Evolutionary conservation across 106 monocot genomes (phyloP).

Genomic region (Platanthera zijinensis): DNA sequence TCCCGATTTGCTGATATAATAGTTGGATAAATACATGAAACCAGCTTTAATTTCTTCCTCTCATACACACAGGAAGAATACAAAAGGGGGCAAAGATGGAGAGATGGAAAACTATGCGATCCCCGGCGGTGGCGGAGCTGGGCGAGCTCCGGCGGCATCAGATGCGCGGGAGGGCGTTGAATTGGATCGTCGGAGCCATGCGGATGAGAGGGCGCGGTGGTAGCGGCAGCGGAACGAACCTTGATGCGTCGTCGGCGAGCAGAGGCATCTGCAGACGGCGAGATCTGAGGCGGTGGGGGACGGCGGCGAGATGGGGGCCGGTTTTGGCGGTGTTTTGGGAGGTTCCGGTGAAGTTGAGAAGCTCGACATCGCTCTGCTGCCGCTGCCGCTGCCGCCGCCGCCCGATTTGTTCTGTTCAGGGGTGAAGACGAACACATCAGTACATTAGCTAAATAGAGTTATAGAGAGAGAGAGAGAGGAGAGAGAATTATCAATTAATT

Average conservation of each 20-base stretch:
- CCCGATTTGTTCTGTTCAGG: too few relatives aligned
- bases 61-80: background rate
- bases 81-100: too few relatives aligned
- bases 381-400: too few relatives aligned
- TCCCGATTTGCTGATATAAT: background rate
- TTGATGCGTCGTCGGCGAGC: slow-evolving; percentile 50
- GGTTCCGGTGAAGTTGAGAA: background rate
- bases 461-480: too few relatives aligned
- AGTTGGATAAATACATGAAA: background rate
- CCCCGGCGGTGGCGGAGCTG: background rate
- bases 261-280: slow-evolving; percentile 26
- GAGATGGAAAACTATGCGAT: background rate
- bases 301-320: background rate
- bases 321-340: background rate
- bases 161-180: slow-evolving; percentile 11
- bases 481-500: too few relatives aligned
- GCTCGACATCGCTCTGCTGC: background rate
- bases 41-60: background rate
- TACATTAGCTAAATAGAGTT: too few relatives aligned
- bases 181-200: slow-evolving; percentile 24
- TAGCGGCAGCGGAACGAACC: slow-evolving; percentile 52
- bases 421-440: too few relatives aligned
- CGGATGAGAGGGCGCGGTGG: slow-evolving; percentile 26
- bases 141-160: background rate
- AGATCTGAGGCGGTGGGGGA: background rate